Conservation (phyloP, 164 flowering plant species). For the Aristolochia contorta region DNA sequence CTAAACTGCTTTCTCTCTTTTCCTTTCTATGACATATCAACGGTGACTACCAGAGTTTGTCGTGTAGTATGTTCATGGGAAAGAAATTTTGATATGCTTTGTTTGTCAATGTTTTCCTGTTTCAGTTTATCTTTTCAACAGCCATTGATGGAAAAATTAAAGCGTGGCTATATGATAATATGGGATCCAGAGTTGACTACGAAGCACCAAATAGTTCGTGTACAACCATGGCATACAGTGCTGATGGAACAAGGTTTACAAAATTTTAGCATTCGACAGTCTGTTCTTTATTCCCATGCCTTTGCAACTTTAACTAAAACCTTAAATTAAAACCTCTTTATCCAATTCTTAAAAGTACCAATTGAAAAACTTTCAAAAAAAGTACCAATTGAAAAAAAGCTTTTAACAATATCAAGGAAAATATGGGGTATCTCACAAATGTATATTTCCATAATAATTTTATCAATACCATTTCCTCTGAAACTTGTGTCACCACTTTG, state of each 20-base stretch:
- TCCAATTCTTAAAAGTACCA: neutral
- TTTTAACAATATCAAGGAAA: neutral
- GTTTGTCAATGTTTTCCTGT: constrained; percentile 7
- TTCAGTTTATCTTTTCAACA: constrained; percentile 83
- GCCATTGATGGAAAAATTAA: constrained; percentile 90
- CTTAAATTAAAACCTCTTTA: neutral
- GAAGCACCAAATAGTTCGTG: constrained; percentile 91
- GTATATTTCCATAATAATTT: too few relatives aligned
- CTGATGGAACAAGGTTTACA: constrained; percentile 77
- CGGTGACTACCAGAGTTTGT: too few relatives aligned
- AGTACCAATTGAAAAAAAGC: neutral
- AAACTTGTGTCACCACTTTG: neutral
- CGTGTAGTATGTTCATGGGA: too few relatives aligned
- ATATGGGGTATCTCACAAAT: neutral
- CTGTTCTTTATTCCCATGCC: too few relatives aligned
- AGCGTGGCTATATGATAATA: constrained; percentile 84
- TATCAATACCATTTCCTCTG: too few relatives aligned
- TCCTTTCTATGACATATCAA: neutral
- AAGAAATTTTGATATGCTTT: neutral
- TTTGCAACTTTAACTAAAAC: neutral
- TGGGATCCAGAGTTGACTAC: constrained; percentile 86
- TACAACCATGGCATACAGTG: constrained; percentile 89
- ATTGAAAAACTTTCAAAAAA: neutral
- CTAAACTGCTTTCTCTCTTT: neutral
- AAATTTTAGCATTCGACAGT: neutral